Evolutionary conservation across 2,329 filamentous ascomycete species (phyloP), one percentile per base, ranked within the genome.

Genomic region (Epichloe festucae): DNA sequence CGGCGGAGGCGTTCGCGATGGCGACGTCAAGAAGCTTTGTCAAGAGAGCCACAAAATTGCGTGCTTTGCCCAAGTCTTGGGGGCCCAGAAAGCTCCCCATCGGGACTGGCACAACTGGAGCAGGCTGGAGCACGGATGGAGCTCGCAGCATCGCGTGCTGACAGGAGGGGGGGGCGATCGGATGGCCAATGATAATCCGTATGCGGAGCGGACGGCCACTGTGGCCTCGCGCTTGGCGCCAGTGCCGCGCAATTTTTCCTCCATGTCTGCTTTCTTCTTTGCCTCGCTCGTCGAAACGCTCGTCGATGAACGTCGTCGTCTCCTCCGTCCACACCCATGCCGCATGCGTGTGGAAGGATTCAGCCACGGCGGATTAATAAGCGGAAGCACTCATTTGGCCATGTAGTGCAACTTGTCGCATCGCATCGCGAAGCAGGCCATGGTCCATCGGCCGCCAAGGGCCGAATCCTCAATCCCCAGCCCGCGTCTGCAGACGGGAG

Each of bases 21-120:
- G 41, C 47, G 27, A 31, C 27, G 27, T 31, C 27, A 31, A 31
- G 27, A 31, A 31, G 23, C 27, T 54, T 57, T 53, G 58, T 57
- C 57, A 53, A 60, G 55, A 56, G 55, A 58, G 57, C 58, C 59
- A 59, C 58, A 12, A 50, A 53, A 61, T 61, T 57, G 58, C 59
- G 59, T 61, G 59, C 59, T 61, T 50, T 72, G 73, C 54, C 63
- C 79, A 53, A 54, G 51, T 38, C 46, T 46, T 48, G 44, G 40
- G 45, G 39, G 15, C 10, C 39, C 45, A 23, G 39, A 17, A 45
- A 45, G 34, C 23, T 17, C 46, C 35, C 34, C n/a, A 15, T 50
- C 10, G 19, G 41, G 45, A 36, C 23, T 50, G 23, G 34, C 34
- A 17, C 19, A 5, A n/a, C n/a, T 48, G 46, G 19, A 21, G 23